Conservation (phyloP, 129 eudicot genomes). For the Artemisia argyi region DNA sequence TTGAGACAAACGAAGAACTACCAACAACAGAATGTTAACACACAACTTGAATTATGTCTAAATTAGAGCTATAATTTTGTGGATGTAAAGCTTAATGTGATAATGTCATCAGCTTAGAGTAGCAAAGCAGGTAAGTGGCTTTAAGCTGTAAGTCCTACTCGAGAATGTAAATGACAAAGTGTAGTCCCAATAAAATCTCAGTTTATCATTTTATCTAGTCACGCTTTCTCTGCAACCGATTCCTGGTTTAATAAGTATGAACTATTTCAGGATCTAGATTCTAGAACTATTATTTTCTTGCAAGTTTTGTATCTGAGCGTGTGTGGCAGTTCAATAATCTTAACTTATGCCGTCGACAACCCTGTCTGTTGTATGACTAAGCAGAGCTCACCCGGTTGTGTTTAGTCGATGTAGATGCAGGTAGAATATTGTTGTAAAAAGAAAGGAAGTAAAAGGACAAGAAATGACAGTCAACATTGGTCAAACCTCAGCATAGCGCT, state of each 20-base stretch:
- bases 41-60: neutral
- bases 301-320: neutral
- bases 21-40: neutral
- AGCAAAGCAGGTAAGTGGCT: neutral
- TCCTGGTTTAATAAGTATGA: neutral
- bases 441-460: neutral
- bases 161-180: neutral
- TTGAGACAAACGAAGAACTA: constrained; percentile 9
- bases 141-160: neutral
- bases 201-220: neutral
- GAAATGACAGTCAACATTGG: neutral
- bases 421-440: neutral
- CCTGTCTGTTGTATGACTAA: neutral
- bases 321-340: constrained; percentile 2
- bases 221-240: neutral
- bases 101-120: neutral
- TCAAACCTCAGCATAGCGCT: neutral
- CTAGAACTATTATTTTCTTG: neutral
- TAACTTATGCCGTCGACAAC: neutral
- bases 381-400: neutral
- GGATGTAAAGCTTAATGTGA: neutral
- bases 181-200: constrained; percentile 2
- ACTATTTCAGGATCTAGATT: neutral
- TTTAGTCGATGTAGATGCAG: neutral
- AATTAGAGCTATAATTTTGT: neutral